Evolutionary conservation across 371 early-diverging fungal genomes (phyloP).

Genomic region (Actinomortierella wolfii): DNA sequence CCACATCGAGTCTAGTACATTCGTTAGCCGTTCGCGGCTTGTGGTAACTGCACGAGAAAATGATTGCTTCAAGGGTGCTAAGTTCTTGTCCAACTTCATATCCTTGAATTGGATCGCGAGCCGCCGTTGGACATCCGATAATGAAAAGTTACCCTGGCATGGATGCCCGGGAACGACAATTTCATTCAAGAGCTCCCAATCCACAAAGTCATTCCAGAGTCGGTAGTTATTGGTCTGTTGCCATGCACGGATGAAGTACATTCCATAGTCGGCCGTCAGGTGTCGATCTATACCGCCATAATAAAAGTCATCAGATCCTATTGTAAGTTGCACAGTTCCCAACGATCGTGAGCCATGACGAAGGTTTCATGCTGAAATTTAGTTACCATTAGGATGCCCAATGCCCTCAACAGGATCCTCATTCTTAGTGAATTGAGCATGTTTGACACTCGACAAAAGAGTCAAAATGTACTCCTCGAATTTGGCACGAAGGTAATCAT

Average conservation of each 20-base stretch:
- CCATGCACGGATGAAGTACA: conserved; percentile 71
- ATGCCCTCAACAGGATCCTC: conserved; percentile 42
- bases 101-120: conserved; percentile 62
- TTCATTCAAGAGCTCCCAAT: conserved; percentile 66
- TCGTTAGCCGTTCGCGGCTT: conserved; percentile 53
- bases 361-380: too few relatives aligned
- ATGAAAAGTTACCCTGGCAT: conserved; percentile 66
- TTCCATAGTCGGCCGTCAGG: conserved; percentile 67
- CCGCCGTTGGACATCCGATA: conserved; percentile 65
- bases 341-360: too few relatives aligned
- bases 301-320: neutral
- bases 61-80: conserved; percentile 64
- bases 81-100: conserved; percentile 62
- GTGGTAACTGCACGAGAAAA: conserved; percentile 64
- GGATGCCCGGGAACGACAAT: conserved; percentile 76
- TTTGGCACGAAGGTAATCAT: conserved; percentile 77
- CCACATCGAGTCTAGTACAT: conserved; percentile 59
- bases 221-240: conserved; percentile 70
- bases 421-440: conserved; percentile 54
- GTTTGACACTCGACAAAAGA: conserved; percentile 70
- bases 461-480: conserved; percentile 79
- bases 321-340: neutral
- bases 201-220: conserved; percentile 70
- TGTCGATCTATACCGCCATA: conserved; percentile 56
- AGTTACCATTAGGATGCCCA: conserved; percentile 36